Conservation (phyloP, 306 rosid species). For the Cicer judaicum region DNA sequence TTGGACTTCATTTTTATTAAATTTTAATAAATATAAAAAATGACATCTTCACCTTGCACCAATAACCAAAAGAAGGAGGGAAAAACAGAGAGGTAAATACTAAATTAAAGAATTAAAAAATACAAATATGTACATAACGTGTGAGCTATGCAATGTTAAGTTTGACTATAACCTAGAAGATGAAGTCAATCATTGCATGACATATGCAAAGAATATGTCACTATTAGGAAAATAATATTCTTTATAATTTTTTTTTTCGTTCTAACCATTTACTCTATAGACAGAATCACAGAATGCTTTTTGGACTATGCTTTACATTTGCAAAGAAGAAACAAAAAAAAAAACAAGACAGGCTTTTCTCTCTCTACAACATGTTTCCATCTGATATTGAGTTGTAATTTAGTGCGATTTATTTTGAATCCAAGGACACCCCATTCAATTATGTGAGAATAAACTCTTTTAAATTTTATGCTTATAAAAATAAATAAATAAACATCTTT, state of each 20-base stretch:
- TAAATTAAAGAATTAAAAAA: slow-evolving; percentile 30
- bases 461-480: neutral
- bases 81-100: slow-evolving; percentile 30
- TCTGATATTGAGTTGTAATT: slow-evolving; percentile 43
- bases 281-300: slow-evolving; percentile 41
- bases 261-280: slow-evolving; percentile 45
- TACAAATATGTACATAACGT: slow-evolving; percentile 40
- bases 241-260: slow-evolving; percentile 34
- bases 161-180: slow-evolving; percentile 46
- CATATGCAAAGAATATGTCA: slow-evolving; percentile 48
- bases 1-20: neutral
- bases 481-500: too few relatives aligned
- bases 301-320: slow-evolving; percentile 44
- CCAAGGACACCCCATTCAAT: slow-evolving; percentile 22
- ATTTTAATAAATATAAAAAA: neutral
- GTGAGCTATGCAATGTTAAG: slow-evolving; percentile 42
- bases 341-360: slow-evolving; percentile 44
- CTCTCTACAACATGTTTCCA: slow-evolving; percentile 49
- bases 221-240: slow-evolving; percentile 41
- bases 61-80: slow-evolving; percentile 1
- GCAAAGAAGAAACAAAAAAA: slow-evolving; percentile 44
- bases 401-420: slow-evolving; percentile 32
- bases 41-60: neutral
- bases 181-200: slow-evolving; percentile 52
- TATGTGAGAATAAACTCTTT: slow-evolving; percentile 27